Evolutionary conservation across 164 flowering plant species (phyloP), one percentile per base, ranked within the genome.

Genomic region (Pachysandra terminalis): DNA sequence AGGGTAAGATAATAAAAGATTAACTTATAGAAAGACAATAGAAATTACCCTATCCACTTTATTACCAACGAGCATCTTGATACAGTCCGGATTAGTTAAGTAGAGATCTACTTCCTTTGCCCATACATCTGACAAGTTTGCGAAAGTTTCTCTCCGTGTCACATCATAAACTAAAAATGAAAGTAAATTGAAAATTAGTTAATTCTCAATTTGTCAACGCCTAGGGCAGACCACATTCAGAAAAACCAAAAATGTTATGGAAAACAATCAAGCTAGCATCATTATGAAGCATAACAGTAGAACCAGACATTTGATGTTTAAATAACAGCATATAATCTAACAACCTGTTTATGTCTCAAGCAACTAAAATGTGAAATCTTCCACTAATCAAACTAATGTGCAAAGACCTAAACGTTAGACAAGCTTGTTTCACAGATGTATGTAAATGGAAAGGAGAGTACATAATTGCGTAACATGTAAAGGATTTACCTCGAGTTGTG

Each of bases 41-140:
- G 68, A 61, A 73, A 82, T 79, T 77, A 86, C 97, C 73, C 75
- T 82, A 64, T 91, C 97, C 56, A 91, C 90, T 89, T 91, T 91
- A 72, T 91, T 91, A 48, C 93, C 97, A 52, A 91, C 90, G 48
- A 91, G 89, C 85, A 91, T 84, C 81, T 86, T 89, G 59, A 88
- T 83, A 57, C 91, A 89, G 73, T 88, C 80, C 76, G 82, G 84
- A 68, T 85, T 84, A 23, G 91, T 88, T 40, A 88, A 85, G 74
- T 91, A 83, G 45, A 91, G 87, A 9, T 88, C 90, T 41, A 88
- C 73, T 75, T 91, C 97, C 75, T 87, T 91, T 21, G 88, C 85
- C 97, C 97, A 91, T 28, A 87, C 80, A 51, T 89, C 90, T 27
- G 87, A 82, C 78, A 91, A 74, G 78, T 87, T 87, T 56, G 87